Evolutionary conservation across 208 protist genomes (phyloP).

Genomic region (Crithidia sp.): DNA sequence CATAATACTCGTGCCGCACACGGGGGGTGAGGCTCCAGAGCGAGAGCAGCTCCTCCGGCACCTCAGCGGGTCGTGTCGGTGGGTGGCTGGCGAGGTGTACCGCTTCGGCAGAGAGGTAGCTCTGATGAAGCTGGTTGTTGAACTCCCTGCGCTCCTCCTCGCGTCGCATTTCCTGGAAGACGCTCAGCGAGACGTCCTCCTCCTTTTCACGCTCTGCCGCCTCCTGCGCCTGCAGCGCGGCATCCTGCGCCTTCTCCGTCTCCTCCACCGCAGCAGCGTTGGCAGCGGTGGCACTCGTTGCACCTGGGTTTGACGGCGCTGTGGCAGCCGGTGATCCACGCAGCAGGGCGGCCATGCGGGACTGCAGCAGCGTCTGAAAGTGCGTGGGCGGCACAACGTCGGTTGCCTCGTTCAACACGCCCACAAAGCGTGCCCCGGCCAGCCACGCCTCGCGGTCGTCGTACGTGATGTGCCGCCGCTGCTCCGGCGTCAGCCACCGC

Average conservation of each 20-base stretch:
- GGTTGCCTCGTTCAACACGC: constrained; percentile 20
- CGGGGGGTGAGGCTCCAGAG: constrained; percentile 85
- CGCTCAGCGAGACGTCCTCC: constrained; percentile 77
- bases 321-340: neutral
- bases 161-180: constrained; percentile 90
- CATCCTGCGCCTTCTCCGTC: constrained; percentile 59
- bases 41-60: constrained; percentile 78
- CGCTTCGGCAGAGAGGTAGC: constrained; percentile 78
- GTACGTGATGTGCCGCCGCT: constrained; percentile 69
- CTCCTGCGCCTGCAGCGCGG: constrained; percentile 31
- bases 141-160: constrained; percentile 78
- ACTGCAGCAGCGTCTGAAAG: constrained; percentile 56
- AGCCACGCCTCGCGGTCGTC: constrained; percentile 89
- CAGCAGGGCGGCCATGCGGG: constrained; percentile 43
- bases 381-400: constrained; percentile 28
- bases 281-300: neutral
- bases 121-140: constrained; percentile 74
- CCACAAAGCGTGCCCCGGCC: constrained; percentile 66
- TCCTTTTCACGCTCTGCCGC: constrained; percentile 43
- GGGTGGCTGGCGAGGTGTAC: constrained; percentile 63
- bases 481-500: constrained; percentile 85
- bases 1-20: constrained; percentile 83
- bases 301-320: constrained; percentile 3
- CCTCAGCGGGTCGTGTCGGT: constrained; percentile 46
- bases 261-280: neutral